Conservation (phyloP, 2,329 filamentous ascomycete species). For the Zopfia rhizophila region DNA sequence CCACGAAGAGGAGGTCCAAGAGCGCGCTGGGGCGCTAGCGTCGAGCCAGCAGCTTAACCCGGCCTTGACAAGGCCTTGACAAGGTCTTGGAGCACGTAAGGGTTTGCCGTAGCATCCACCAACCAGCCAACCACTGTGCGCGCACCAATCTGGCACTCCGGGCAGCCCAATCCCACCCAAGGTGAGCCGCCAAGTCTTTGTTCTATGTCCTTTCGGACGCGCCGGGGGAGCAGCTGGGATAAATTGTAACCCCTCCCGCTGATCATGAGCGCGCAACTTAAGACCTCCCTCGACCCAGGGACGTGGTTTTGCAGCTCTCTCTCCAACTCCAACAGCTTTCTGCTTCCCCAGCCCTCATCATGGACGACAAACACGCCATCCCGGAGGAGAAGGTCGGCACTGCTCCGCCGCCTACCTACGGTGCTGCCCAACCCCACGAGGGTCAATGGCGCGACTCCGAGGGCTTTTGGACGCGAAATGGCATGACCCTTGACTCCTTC, state of each 20-base stretch:
- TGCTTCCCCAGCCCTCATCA: slow-evolving; percentile 13
- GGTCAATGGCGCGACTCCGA: slow-evolving; percentile 43
- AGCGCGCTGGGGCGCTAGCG: slow-evolving; percentile 23
- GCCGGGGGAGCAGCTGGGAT: slow-evolving; percentile 28
- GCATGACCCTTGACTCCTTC: slow-evolving; percentile 48
- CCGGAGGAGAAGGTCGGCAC: slow-evolving; percentile 40
- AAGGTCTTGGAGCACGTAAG: slow-evolving; percentile 7
- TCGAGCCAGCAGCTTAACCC: too few relatives aligned
- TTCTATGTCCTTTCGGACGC: slow-evolving; percentile 37
- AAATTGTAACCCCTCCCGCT: slow-evolving; percentile 37
- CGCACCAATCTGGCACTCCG: slow-evolving; percentile 21
- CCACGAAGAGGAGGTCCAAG: slow-evolving; percentile 25
- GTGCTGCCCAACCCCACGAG: slow-evolving; percentile 15
- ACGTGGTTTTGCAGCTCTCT: slow-evolving; percentile 14
- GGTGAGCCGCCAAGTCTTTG: slow-evolving; percentile 31
- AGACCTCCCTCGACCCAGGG: slow-evolving; percentile 29
- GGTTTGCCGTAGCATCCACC: slow-evolving; percentile 15
- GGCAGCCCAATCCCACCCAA: slow-evolving; percentile 12
- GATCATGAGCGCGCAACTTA: slow-evolving; percentile 39
- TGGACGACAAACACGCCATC: slow-evolving; percentile 29
- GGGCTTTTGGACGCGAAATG: slow-evolving; percentile 49
- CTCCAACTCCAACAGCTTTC: slow-evolving; percentile 31
- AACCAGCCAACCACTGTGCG: slow-evolving; percentile 20
- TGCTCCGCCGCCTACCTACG: slow-evolving; percentile 15
- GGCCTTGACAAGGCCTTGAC: too few relatives aligned